Conservation (phyloP, 208 protist species). For the Jaenimonas drosophilae region DNA sequence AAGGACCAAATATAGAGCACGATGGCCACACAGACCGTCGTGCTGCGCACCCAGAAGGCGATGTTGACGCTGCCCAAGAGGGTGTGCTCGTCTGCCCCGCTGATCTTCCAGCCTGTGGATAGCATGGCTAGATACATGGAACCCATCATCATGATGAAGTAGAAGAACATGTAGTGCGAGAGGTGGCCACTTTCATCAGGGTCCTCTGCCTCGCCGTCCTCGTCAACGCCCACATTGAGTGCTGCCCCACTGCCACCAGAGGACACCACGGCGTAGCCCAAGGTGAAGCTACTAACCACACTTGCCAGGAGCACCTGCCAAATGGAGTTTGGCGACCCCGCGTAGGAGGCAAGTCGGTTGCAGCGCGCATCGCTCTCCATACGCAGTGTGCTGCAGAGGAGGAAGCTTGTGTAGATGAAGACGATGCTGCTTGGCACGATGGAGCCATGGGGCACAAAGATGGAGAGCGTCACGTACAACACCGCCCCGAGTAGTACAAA, state of each 20-base stretch:
- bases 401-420: constrained; percentile 78
- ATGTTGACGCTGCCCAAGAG: constrained; percentile 39
- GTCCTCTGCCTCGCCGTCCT: constrained; percentile 72
- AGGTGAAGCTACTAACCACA: constrained; percentile 46
- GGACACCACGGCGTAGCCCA: constrained; percentile 69
- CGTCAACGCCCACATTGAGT: constrained; percentile 32
- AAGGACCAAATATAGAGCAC: constrained; percentile 90
- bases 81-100: constrained; percentile 35
- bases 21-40: constrained; percentile 74
- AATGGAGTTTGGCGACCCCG: constrained; percentile 10
- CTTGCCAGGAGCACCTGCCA: constrained; percentile 55
- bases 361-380: constrained; percentile 44
- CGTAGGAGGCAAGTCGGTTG: constrained; percentile 31
- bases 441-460: constrained; percentile 80
- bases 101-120: constrained; percentile 86
- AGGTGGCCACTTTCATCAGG: constrained; percentile 68
- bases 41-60: constrained; percentile 86
- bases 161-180: constrained; percentile 89
- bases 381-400: constrained; percentile 84
- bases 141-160: constrained; percentile 90
- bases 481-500: constrained; percentile 63
- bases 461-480: constrained; percentile 70
- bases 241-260: constrained; percentile 49
- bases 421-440: constrained; percentile 90
- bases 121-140: constrained; percentile 93